Evolutionary conservation across 2,329 filamentous ascomycete genomes (phyloP), one percentile per base, ranked within the genome.

Genomic region (Trichoderma polysporum): DNA sequence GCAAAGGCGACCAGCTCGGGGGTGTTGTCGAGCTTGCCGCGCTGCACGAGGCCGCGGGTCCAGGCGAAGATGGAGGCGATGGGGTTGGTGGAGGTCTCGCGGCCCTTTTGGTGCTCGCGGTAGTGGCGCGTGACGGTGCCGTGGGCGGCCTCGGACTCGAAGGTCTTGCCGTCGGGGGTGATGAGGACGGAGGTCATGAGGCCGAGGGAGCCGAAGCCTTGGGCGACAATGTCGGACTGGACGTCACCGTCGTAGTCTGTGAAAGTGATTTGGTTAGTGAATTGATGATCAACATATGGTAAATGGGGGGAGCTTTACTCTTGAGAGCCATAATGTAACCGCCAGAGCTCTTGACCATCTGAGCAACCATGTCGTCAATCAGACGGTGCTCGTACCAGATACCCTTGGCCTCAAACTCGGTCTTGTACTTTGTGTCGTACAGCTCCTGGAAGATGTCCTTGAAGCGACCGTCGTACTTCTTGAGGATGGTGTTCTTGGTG

Each of bases 361-460:
- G 95, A 58, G 95, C 95, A 71, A 99, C 95, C 95, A 99, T 98
- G 83, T 99, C 95, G 82, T 99, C 95, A 77, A 99, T 98, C 73
- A 99, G 86, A 76, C 95, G 91, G 84, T 99, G 95, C 89, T 99
- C 95, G 79, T 99, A 98, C 95, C 95, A 98, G 83, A 98, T 97
- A 70, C 88, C 88, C 85, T 93, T 92, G 76, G 90, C 90, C 79
- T 97, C 94, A 74, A 98, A 98, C 52, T 92, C 87, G 79, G 88
- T 86, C 86, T 91, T 90, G 86, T 98, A 99, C 74, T 90, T 83
- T 68, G 85, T 86, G 70, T 98, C 92, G 82, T 94, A 99, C 75
- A 98, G 88, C 77, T 96, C 91, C 86, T 99, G 92, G 89, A 99
- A 99, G 80, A 98, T 96, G 77, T 99, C 95, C 90, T 98, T 98